Conservation (phyloP, 768 basidiomycete species). For the Phallus indusiatus region DNA sequence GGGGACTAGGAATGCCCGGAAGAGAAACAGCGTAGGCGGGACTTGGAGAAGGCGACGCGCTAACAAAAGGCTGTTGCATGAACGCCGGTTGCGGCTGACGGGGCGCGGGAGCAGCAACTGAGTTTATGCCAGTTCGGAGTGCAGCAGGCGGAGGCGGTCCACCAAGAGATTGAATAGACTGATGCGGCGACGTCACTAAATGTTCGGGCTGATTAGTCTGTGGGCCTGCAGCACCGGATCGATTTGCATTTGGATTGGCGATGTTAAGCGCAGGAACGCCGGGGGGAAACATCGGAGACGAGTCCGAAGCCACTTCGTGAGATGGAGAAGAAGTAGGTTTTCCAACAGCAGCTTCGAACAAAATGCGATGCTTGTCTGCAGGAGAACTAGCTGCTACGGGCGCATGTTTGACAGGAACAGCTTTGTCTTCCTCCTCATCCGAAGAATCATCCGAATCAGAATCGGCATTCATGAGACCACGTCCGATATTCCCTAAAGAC, state of each 20-base stretch:
- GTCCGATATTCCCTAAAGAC: slow-evolving; percentile 43
- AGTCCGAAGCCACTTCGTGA: slow-evolving; percentile 10
- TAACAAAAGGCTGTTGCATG: slow-evolving; percentile 4
- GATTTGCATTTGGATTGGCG: slow-evolving; percentile 27
- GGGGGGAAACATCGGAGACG: slow-evolving; percentile 39
- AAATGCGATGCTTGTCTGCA: slow-evolving; percentile 10
- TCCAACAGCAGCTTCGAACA: slow-evolving; percentile 6
- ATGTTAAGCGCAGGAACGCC: slow-evolving; percentile 27
- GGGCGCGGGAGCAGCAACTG: slow-evolving; percentile 22
- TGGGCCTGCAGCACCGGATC: slow-evolving; percentile 11
- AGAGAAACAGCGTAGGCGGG: not conserved
- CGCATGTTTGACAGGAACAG: slow-evolving; percentile 26
- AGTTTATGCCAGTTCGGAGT: slow-evolving; percentile 23
- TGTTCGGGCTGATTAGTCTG: slow-evolving; percentile 9
- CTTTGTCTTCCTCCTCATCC: slow-evolving; percentile 20
- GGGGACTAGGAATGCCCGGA: slow-evolving; percentile 24
- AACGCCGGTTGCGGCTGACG: slow-evolving; percentile 15
- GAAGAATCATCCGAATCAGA: slow-evolving; percentile 38
- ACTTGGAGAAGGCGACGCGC: not conserved
- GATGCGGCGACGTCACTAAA: not conserved
- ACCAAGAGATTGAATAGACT: not conserved
- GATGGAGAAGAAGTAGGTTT: slow-evolving; percentile 8
- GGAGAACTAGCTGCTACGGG: not conserved
- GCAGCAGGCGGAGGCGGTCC: slow-evolving; percentile 7
- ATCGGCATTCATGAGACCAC: slow-evolving; percentile 35